These are phyloP conservation scores for Geotrichum bryndzae DNA, from an alignment of 1,139 yeast genomes.

Conservation along the genomic window DNA sequence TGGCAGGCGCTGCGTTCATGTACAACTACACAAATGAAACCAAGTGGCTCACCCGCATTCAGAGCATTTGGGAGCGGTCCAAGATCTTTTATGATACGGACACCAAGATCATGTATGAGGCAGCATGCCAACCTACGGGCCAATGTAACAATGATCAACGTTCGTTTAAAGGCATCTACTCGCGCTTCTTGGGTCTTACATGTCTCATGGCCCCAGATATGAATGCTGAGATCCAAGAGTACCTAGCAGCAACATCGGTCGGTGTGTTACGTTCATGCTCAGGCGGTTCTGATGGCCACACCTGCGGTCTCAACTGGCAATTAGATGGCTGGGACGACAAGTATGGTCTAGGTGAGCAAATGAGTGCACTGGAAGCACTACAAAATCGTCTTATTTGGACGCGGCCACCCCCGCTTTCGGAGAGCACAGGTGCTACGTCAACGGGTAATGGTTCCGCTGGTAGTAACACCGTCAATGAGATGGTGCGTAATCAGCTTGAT, in stretches of 20 bases:
- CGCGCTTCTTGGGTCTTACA: conserved; percentile 65
- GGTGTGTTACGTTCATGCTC: conserved; percentile 80
- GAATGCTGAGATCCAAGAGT: conserved; percentile 39
- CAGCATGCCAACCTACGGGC: conserved; percentile 62
- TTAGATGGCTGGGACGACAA: conserved; percentile 62
- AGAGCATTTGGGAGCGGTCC: conserved; percentile 41
- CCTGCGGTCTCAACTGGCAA: conserved; percentile 83
- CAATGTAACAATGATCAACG: conserved; percentile 84
- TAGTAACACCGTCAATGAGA: conserved; percentile 18
- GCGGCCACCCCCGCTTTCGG: conserved; percentile 30
- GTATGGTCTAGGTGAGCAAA: conserved; percentile 90
- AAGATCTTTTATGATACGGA: conserved; percentile 51
- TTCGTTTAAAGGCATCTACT: conserved; percentile 75
- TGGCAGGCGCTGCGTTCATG: conserved; percentile 77
- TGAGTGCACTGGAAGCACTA: conserved; percentile 76
- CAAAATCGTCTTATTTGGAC: conserved; percentile 44
- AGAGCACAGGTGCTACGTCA: conserved; percentile 45
- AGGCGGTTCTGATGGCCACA: conserved; percentile 84
- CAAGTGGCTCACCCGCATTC: conserved; percentile 55
- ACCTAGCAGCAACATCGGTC: conserved; percentile 56
- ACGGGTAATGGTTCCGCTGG: conserved; percentile 34
- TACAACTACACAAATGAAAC: conserved; percentile 66
- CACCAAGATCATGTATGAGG: conserved; percentile 59
- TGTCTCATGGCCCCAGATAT: conserved; percentile 12
- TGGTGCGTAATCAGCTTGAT: conserved; percentile 1